phyloP scores from a whole-genome alignment of 83 land plant genomes.

The Isoetes engelmannii region DNA sequence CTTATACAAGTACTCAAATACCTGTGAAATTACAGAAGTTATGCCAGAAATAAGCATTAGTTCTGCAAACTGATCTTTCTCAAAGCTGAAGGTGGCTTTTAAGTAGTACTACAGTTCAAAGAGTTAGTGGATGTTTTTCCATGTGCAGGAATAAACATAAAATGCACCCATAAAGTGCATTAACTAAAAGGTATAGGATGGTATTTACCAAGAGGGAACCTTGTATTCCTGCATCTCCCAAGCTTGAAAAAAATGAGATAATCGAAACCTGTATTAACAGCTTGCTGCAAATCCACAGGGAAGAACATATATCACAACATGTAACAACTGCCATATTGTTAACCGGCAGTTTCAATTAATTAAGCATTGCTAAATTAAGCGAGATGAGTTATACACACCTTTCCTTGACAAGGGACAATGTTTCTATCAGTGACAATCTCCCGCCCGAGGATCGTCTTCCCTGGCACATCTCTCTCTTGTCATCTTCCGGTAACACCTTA shows the following conservation, averaged over 20 bases:
- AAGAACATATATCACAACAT: neutral
- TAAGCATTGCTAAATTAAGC: neutral
- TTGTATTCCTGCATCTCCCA: constrained; percentile 55
- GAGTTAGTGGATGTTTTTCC: neutral
- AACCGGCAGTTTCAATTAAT: neutral
- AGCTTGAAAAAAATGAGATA: constrained; percentile 46
- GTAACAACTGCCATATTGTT: neutral
- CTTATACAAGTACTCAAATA: constrained; percentile 8
- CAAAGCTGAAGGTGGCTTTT: constrained; percentile 65
- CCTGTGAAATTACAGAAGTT: constrained; percentile 68
- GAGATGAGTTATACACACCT: neutral
- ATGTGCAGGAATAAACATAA: neutral
- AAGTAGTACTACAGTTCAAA: constrained; percentile 56
- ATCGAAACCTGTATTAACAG: constrained; percentile 45
- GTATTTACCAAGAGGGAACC: constrained; percentile 48
- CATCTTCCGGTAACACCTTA: neutral
- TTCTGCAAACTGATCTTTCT: constrained; percentile 74
- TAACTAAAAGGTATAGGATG: neutral
- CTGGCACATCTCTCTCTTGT: constrained; percentile 5
- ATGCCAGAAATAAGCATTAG: constrained; percentile 49
- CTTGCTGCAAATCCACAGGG: constrained; percentile 28
- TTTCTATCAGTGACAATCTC: constrained; percentile 19
- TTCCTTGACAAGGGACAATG: constrained; percentile 8
- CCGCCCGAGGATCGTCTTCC: constrained; percentile 14
- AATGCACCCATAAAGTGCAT: neutral